phyloP scores from a whole-genome alignment of 345 rosid species.

The Ricinus communis region DNA sequence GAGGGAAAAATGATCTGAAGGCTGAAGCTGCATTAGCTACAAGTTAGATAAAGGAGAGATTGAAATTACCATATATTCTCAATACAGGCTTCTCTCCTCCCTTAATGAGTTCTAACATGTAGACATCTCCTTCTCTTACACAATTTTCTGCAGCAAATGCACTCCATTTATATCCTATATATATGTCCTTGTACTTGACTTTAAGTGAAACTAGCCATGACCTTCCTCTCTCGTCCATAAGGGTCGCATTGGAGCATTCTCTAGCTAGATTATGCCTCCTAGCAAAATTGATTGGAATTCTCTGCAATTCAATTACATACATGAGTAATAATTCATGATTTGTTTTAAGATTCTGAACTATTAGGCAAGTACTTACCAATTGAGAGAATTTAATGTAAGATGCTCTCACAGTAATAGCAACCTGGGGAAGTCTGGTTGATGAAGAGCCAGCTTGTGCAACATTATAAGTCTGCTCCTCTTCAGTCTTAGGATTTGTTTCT shows the following conservation, averaged over 20 bases:
- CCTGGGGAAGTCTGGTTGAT: neutral
- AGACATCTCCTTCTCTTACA: conserved; percentile 7
- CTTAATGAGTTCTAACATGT: conserved; percentile 12
- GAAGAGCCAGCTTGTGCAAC: conserved; percentile 9
- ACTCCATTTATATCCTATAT: conserved; percentile 2
- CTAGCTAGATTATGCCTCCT: neutral
- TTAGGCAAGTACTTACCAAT: conserved; percentile 12
- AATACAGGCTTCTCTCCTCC: conserved; percentile 6
- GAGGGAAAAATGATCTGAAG: too few species aligned
- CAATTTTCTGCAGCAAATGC: conserved; percentile 5
- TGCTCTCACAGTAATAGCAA: neutral
- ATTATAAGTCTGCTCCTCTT: neutral
- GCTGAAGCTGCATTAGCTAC: too few species aligned
- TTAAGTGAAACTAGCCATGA: neutral
- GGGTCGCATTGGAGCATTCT: neutral
- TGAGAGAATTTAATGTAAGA: neutral
- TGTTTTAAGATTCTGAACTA: neutral
- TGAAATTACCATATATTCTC: conserved; percentile 12
- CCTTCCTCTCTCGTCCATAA: conserved; percentile 16
- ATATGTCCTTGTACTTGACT: neutral
- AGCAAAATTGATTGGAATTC: conserved; percentile 8
- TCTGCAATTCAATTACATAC: conserved; percentile 9
- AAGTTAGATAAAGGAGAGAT: neutral
- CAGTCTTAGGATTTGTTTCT: neutral
- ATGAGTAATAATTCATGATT: neutral